Conservation (phyloP, 345 rosid genomes). For the Atalantia buxifolia region DNA sequence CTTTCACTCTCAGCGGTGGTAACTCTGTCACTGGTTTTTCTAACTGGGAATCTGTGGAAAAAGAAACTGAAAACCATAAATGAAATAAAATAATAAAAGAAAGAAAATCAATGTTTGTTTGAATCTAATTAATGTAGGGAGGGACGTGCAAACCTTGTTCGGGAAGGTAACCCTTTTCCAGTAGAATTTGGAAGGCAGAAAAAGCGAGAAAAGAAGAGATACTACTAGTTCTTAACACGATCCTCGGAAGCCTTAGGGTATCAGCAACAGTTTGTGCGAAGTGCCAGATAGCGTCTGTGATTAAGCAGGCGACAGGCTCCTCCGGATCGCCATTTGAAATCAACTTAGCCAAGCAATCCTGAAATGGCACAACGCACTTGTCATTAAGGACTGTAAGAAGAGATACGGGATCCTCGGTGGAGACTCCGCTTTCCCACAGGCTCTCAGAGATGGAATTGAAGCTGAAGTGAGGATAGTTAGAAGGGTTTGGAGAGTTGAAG, state of each 20-base stretch:
- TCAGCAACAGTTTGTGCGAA: slow-evolving; percentile 35
- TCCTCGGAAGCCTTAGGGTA: slow-evolving; percentile 34
- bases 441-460: slow-evolving; percentile 38
- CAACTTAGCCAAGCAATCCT: slow-evolving; percentile 33
- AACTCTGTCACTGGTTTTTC: slow-evolving; percentile 38
- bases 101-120: background rate
- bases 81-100: too few species aligned
- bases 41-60: slow-evolving; percentile 27
- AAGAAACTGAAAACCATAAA: background rate
- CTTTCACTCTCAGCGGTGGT: slow-evolving; percentile 44
- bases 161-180: slow-evolving; percentile 28
- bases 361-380: slow-evolving; percentile 34
- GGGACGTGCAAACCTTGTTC: slow-evolving; percentile 21
- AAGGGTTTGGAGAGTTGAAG: slow-evolving; percentile 47
- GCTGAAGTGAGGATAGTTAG: slow-evolving; percentile 44
- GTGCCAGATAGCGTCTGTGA: slow-evolving; percentile 46
- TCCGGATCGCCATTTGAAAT: slow-evolving; percentile 18
- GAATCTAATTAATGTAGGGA: background rate
- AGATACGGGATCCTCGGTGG: slow-evolving; percentile 13
- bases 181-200: slow-evolving; percentile 15
- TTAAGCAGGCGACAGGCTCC: slow-evolving; percentile 39
- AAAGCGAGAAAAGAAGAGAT: slow-evolving; percentile 27
- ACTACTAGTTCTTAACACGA: slow-evolving; percentile 45
- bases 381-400: slow-evolving; percentile 28
- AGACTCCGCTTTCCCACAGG: slow-evolving; percentile 8